A percentile compares a stretch with the other conserved stretches of the same genome.
Evolutionary conservation across 257 asterid species (phyloP).

Genomic region (Ilex aquifolium): DNA sequence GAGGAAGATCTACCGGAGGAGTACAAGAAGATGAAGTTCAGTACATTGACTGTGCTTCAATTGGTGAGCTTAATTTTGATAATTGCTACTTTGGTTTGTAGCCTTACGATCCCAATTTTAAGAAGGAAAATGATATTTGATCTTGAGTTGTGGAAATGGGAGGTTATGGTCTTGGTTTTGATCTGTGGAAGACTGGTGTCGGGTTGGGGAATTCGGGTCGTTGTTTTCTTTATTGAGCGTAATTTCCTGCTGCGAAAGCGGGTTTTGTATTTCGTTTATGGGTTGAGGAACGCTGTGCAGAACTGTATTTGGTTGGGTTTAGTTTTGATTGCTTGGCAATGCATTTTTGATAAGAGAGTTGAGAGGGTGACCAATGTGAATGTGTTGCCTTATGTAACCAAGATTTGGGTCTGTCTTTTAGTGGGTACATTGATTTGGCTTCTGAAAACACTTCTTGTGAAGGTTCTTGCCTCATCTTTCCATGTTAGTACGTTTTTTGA

Average conservation of each 20-base stretch:
- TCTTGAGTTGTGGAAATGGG: constrained; percentile 82
- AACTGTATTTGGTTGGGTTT: constrained; percentile 75
- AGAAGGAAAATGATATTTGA: constrained; percentile 21
- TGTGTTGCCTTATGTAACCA: constrained; percentile 52
- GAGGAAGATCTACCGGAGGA: constrained; percentile 79
- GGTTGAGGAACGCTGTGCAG: constrained; percentile 74
- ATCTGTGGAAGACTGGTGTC: constrained; percentile 77
- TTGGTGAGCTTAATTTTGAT: constrained; percentile 53
- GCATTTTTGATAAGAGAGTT: constrained; percentile 55
- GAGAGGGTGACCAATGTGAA: constrained; percentile 31
- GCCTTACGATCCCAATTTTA: constrained; percentile 29
- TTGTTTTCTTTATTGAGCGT: constrained; percentile 61
- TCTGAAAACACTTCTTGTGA: constrained; percentile 63
- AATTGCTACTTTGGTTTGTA: constrained; percentile 43
- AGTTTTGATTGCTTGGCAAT: constrained; percentile 78
- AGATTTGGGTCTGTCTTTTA: constrained; percentile 72
- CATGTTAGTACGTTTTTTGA: constrained; percentile 82
- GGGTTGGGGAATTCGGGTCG: constrained; percentile 68
- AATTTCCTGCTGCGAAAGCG: constrained; percentile 62
- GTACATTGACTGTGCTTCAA: constrained; percentile 39
- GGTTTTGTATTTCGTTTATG: constrained; percentile 79
- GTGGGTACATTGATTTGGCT: constrained; percentile 78
- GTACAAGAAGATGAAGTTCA: constrained; percentile 57
- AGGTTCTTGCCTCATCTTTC: constrained; percentile 77
- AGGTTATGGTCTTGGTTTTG: constrained; percentile 60